These are phyloP conservation scores for Umbelopsis sp. DNA, from an alignment of 192 early-diverging fungal genomes.

Conservation along the genomic window DNA sequence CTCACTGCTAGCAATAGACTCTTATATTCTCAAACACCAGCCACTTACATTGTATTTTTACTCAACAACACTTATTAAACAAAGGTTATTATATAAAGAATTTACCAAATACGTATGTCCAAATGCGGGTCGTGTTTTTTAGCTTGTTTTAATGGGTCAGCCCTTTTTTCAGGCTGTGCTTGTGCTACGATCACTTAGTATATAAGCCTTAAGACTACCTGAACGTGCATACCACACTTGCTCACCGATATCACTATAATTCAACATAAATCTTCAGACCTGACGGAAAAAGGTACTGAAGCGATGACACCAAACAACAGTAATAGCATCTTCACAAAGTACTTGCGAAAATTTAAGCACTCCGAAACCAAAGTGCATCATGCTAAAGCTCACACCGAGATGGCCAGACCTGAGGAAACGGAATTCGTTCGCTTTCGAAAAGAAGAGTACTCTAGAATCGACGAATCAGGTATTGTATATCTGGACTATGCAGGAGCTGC, in stretches of 20 bases:
- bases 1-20: background rate
- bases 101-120: too few species aligned
- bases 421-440: background rate
- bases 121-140: too few species aligned
- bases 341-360: background rate
- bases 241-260: too few species aligned
- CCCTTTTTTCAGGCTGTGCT: background rate
- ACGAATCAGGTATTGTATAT: background rate
- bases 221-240: background rate
- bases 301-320: too few species aligned
- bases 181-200: background rate
- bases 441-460: slow-evolving; percentile 9
- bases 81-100: too few species aligned
- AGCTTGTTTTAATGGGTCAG: background rate
- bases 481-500: slow-evolving; percentile 15
- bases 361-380: background rate
- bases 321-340: too few species aligned
- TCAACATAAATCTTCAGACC: too few species aligned
- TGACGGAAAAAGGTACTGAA: too few species aligned
- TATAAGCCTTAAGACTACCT: too few species aligned
- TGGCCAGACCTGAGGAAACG: background rate
- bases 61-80: background rate
- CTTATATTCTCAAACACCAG: background rate
- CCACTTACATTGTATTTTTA: background rate
- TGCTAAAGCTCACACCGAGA: background rate